Evolutionary conservation across 2,329 filamentous ascomycete genomes (phyloP).

Genomic region (Davidsoniella eucalypti): DNA sequence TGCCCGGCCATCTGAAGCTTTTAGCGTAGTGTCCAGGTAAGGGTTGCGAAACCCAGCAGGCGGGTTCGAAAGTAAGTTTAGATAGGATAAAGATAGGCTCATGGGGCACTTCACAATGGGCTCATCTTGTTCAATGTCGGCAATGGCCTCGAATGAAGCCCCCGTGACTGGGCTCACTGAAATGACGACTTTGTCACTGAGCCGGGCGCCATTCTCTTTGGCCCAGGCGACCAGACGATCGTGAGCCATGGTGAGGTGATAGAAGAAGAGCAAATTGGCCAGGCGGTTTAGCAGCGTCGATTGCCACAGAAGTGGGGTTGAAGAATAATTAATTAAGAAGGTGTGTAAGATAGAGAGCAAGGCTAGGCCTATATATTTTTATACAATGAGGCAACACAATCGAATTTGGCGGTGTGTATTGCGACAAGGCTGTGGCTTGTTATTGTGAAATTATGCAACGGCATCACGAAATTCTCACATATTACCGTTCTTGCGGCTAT

Average conservation of each 20-base stretch:
- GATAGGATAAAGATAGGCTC: conserved; percentile 38
- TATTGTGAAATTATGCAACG: too few species aligned
- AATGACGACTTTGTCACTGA: conserved; percentile 37
- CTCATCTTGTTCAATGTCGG: conserved; percentile 21
- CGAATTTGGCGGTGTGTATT: too few species aligned
- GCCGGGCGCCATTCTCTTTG: conserved; percentile 25
- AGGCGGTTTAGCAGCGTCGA: too few species aligned
- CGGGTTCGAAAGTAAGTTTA: conserved; percentile 31
- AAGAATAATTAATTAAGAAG: too few species aligned
- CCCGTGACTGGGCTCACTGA: conserved; percentile 33
- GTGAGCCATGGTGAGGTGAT: background rate
- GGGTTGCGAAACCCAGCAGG: conserved; percentile 14
- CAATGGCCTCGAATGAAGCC: conserved; percentile 36
- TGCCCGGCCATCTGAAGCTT: background rate
- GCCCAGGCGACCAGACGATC: conserved; percentile 32
- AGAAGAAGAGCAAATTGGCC: too few species aligned
- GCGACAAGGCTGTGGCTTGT: too few species aligned
- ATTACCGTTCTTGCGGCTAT: too few species aligned
- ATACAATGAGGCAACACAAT: too few species aligned
- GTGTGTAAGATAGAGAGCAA: too few species aligned
- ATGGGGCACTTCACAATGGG: conserved; percentile 36
- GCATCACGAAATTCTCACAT: too few species aligned
- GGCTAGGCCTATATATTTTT: too few species aligned
- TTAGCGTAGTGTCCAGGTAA: background rate
- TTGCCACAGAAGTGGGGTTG: too few species aligned